These are phyloP conservation scores for Neurospora sp. DNA, from an alignment of 495 filamentous ascomycete genomes.

Conservation along the genomic window DNA sequence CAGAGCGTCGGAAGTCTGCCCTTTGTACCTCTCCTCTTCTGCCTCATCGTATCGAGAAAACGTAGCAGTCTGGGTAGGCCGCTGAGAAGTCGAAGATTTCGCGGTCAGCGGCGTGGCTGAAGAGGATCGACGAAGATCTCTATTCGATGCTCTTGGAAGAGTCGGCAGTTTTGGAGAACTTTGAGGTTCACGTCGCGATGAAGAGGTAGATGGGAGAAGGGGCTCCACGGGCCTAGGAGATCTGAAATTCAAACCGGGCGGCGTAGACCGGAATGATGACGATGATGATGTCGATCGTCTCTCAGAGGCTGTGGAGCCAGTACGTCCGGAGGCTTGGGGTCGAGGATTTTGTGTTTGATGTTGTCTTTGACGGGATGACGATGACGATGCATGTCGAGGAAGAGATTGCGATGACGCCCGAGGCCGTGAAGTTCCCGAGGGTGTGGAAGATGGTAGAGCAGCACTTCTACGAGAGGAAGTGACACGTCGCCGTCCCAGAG, in stretches of 20 bases:
- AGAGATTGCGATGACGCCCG: background rate
- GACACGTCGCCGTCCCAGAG: background rate
- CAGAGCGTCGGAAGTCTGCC: conserved; percentile 43
- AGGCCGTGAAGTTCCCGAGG: background rate
- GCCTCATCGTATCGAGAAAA: background rate
- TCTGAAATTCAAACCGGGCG: background rate
- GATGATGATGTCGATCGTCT: background rate
- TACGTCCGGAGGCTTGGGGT: background rate
- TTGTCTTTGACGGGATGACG: background rate
- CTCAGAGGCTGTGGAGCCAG: background rate
- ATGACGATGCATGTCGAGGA: background rate
- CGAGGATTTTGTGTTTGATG: background rate
- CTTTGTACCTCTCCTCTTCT: conserved; percentile 4
- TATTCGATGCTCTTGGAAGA: background rate
- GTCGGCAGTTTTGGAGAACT: background rate
- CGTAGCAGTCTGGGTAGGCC: background rate
- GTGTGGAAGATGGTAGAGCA: background rate
- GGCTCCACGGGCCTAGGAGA: background rate
- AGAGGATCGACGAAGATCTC: background rate
- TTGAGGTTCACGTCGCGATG: background rate
- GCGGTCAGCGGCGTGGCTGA: background rate
- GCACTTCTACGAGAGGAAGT: background rate
- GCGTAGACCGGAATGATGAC: background rate
- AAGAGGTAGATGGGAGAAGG: background rate
- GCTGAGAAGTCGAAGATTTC: background rate